Evolutionary conservation across 805 yeast species (phyloP).

Genomic region (Teunomyces lycoperdinae): DNA sequence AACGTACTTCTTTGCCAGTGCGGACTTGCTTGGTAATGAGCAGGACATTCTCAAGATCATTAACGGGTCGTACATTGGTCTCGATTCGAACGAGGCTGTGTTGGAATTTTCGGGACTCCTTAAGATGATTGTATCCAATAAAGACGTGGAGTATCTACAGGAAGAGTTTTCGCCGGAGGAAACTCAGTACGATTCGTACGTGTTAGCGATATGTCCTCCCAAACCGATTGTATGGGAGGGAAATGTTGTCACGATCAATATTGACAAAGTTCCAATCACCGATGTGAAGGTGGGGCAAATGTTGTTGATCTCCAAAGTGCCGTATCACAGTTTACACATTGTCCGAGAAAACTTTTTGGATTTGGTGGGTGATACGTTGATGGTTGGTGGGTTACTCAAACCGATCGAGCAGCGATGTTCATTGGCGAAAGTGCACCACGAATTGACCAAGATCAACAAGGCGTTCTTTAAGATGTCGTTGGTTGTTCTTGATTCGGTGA

Average conservation of each 20-base stretch:
- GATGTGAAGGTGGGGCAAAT: conserved; percentile 68
- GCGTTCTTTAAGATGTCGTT: conserved; percentile 66
- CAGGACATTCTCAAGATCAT: conserved; percentile 37
- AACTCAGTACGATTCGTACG: conserved; percentile 51
- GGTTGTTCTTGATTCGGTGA: conserved; percentile 60
- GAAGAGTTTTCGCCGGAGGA: conserved; percentile 9
- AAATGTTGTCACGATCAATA: conserved; percentile 54
- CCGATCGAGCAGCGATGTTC: conserved; percentile 69
- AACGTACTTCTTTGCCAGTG: conserved; percentile 75
- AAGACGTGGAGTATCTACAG: conserved; percentile 3
- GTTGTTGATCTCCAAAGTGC: conserved; percentile 67
- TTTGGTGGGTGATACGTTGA: conserved; percentile 53
- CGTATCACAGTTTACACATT: conserved; percentile 51
- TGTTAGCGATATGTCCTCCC: conserved; percentile 70
- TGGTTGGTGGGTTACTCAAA: conserved; percentile 29
- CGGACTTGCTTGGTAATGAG: conserved; percentile 44
- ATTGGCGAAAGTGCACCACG: conserved; percentile 67
- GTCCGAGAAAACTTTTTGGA: conserved; percentile 58
- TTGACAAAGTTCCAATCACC: conserved; percentile 46
- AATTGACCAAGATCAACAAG: conserved; percentile 62
- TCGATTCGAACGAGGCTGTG: conserved; percentile 25
- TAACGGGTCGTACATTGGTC: conserved; percentile 39
- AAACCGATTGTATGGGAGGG: conserved; percentile 94
- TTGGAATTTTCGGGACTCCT: conserved; percentile 27
- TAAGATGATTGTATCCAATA: conserved; percentile 6